Conservation (phyloP, 305 asterid species). For the Fraxinus sp. region DNA sequence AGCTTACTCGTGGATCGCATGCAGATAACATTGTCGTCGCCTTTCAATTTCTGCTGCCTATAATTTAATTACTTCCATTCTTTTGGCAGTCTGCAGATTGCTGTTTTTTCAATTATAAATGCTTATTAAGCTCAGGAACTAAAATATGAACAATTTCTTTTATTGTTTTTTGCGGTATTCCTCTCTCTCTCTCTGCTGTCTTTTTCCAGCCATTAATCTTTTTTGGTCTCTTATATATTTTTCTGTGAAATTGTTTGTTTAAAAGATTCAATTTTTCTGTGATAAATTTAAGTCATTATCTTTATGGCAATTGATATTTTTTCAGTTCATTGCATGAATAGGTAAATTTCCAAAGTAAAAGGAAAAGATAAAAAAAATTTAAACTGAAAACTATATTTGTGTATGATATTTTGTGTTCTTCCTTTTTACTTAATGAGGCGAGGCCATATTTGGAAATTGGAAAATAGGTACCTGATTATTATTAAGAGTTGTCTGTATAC, state of each 20-base stretch:
- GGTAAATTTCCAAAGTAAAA: not conserved
- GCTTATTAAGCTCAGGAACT: not conserved
- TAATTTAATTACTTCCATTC: slow-evolving; percentile 2
- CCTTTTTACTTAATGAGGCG: slow-evolving; percentile 2
- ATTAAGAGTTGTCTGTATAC: not conserved
- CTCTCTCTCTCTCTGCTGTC: not conserved
- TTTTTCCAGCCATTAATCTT: not conserved
- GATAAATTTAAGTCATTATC: not conserved
- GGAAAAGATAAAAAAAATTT: not conserved
- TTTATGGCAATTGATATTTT: not conserved
- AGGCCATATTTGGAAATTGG: slow-evolving; percentile 6
- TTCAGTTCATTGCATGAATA: not conserved
- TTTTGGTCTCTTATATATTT: not conserved
- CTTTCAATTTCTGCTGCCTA: not conserved
- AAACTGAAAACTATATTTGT: not conserved
- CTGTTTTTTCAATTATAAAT: not conserved
- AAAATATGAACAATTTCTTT: not conserved
- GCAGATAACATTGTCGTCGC: slow-evolving; percentile 16
- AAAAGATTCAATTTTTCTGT: not conserved
- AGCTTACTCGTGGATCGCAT: slow-evolving; percentile 11
- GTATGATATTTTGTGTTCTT: not conserved
- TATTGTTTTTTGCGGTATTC: slow-evolving; percentile 1
- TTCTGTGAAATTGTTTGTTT: not conserved
- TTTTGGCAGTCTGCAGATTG: slow-evolving; percentile 15
- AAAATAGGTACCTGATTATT: not conserved